phyloP scores from a whole-genome alignment of 768 basidiomycete species.

The Boletus insuetus region DNA sequence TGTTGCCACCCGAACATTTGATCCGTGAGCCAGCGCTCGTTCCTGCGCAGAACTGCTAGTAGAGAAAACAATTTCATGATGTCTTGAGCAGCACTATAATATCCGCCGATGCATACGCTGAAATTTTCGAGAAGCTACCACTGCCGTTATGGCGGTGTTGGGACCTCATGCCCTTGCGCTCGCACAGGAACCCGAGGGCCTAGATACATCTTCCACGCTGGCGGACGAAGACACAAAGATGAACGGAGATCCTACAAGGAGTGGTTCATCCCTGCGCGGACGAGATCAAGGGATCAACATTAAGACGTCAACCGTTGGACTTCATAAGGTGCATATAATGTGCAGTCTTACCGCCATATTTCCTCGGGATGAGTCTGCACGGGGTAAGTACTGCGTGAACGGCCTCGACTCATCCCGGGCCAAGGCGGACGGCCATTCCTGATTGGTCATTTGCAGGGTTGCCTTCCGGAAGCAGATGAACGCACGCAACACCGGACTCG shows the following conservation, averaged over 20 bases:
- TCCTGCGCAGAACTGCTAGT: constrained; percentile 14
- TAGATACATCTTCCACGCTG: not conserved
- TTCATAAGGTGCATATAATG: too few species aligned
- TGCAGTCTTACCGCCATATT: constrained; percentile 18
- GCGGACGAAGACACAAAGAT: constrained; percentile 22
- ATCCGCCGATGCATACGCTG: constrained; percentile 9
- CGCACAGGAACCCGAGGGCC: constrained; percentile 6
- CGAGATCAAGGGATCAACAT: not conserved
- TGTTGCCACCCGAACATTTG: not conserved
- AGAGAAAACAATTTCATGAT: constrained; percentile 12
- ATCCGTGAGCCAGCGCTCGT: constrained; percentile 3
- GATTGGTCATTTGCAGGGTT: too few species aligned
- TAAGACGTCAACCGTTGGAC: too few species aligned
- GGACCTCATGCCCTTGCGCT: constrained; percentile 25
- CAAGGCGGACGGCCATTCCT: too few species aligned
- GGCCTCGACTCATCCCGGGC: too few species aligned
- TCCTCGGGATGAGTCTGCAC: too few species aligned
- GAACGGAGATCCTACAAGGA: constrained; percentile 10
- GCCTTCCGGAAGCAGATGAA: too few species aligned
- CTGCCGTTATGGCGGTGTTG: constrained; percentile 24
- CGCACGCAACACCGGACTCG: too few species aligned
- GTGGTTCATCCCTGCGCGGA: constrained; percentile 19
- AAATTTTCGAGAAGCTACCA: constrained; percentile 7
- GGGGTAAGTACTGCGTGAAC: too few species aligned
- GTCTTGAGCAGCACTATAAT: not conserved